Evolutionary conservation across 129 eudicot genomes (phyloP).

Genomic region (Scalesia atractyloides): DNA sequence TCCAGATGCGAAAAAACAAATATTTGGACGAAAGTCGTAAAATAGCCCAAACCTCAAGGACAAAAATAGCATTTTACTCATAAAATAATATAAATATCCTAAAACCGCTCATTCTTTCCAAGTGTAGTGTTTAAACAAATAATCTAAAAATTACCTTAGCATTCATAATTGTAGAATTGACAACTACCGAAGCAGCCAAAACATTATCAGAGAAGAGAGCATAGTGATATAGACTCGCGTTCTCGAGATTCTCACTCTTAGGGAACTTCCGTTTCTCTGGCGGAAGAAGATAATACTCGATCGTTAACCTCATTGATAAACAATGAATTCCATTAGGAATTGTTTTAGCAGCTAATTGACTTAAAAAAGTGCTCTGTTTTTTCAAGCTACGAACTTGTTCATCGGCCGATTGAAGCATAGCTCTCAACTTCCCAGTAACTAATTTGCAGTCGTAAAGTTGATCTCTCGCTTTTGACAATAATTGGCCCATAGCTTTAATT

Average conservation of each 20-base stretch:
- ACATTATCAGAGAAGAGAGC: slow-evolving; percentile 97
- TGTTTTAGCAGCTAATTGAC: slow-evolving; percentile 96
- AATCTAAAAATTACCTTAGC: slow-evolving; percentile 60
- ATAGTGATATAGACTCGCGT: slow-evolving; percentile 81
- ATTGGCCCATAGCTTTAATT: slow-evolving; percentile 84
- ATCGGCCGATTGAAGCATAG: slow-evolving; percentile 96
- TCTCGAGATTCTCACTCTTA: slow-evolving; percentile 73
- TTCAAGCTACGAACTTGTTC: slow-evolving; percentile 92
- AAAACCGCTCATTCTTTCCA: no score
- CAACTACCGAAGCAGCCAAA: slow-evolving; percentile 97
- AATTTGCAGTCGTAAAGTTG: slow-evolving; percentile 81
- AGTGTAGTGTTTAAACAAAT: no score
- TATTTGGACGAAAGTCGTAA: no score
- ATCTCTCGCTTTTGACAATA: slow-evolving; percentile 77
- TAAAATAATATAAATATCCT: no score
- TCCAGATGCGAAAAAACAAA: no score
- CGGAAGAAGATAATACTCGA: slow-evolving; percentile 84
- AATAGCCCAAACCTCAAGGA: no score
- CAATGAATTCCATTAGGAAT: slow-evolving; percentile 96
- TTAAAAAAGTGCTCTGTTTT: slow-evolving; percentile 91
- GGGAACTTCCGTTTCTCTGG: slow-evolving; percentile 77
- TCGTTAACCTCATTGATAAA: slow-evolving; percentile 77
- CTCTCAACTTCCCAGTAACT: slow-evolving; percentile 88
- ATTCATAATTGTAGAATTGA: slow-evolving; percentile 78
- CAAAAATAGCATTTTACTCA: no score